Base-by-base conservation (phyloP, 768 basidiomycete species). In the Collybia nuda region DNA sequence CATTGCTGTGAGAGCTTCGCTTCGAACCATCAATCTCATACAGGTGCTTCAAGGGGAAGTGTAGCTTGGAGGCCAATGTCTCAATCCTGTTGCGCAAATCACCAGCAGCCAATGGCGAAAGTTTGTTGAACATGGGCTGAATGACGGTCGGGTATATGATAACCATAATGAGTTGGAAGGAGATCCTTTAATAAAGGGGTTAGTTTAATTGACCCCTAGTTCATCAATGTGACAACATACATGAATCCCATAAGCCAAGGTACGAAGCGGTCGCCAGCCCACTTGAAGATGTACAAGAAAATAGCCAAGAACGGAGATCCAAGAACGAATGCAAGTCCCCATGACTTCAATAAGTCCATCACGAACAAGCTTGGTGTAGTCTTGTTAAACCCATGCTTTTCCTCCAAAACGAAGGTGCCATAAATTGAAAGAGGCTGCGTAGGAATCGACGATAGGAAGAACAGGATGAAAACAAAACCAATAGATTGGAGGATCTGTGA, bases 11-110 rank as follows among this genome's bases (percentile, higher is more conserved):
- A 2, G 91, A 88, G 68, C 88, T 92, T 42, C 96, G 84, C 74
- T 97, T 97, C 29, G 90, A 93, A 23, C 97, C 97, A 63, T 98
- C 95, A 58, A 98, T 98, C 66, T 97, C 93, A 66, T 96, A 98
- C 46, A 99, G 67, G 67, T 95, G 88, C 62, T 88, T 97, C 50
- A 98, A 73, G 0, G 97, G 96, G 80, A 98, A 99, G 51, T 86
- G 84, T 60, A 98, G 86, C 61, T 85, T 86, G 36, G 71, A 59
- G 0, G 95, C 92, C 14, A 99, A 76, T 0, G 67, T 62, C 60
- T 96, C 91, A 35, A 95, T 90, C 35, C 91, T 77, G 6, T 68
- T 72, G 19, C 93, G 85, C 6, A 98, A 74, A 18, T 90, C 86
- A 26, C 92, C 90, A 12, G 79, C 74, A 0, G 81, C 73, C 5